Percentiles rank a stretch among this genome's conserved stretches.
phyloP scores from a whole-genome alignment of 1,284 basidiomycete species.

The Microbotryum saponariae region DNA sequence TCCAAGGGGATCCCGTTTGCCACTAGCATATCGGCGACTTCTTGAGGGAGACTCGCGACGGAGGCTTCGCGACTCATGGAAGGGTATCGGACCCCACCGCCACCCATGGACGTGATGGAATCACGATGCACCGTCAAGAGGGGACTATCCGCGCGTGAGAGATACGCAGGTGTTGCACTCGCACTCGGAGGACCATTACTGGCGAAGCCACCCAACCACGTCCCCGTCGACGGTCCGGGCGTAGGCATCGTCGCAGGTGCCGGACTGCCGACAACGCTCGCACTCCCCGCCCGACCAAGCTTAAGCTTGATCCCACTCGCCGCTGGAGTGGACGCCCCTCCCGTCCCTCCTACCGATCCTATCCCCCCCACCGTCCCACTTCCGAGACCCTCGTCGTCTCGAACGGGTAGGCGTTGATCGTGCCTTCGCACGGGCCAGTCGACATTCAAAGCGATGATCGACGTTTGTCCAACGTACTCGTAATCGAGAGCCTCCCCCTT shows the following conservation, averaged over 20 bases:
- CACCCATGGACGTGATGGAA: too few relatives aligned
- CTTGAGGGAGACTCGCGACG: too few relatives aligned
- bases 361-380: neutral
- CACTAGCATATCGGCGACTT: too few relatives aligned
- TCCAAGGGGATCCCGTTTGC: too few relatives aligned
- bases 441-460: constrained; percentile 18
- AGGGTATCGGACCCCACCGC: too few relatives aligned
- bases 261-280: constrained; percentile 3
- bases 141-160: too few relatives aligned
- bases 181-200: too few relatives aligned
- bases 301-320: constrained; percentile 17
- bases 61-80: too few relatives aligned
- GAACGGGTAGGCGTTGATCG: constrained; percentile 12
- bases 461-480: constrained; percentile 26
- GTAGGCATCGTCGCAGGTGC: constrained; percentile 2
- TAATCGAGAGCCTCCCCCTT: constrained; percentile 35
- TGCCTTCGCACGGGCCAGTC: constrained; percentile 24
- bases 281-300: constrained; percentile 3
- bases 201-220: too few relatives aligned
- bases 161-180: too few relatives aligned
- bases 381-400: neutral
- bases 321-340: neutral
- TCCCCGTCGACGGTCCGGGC: neutral
- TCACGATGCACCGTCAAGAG: too few relatives aligned
- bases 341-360: neutral